Evolutionary conservation across 202 grass and related monocot species (phyloP), one percentile per base, ranked within the genome.

Genomic region (Setaria viridis): DNA sequence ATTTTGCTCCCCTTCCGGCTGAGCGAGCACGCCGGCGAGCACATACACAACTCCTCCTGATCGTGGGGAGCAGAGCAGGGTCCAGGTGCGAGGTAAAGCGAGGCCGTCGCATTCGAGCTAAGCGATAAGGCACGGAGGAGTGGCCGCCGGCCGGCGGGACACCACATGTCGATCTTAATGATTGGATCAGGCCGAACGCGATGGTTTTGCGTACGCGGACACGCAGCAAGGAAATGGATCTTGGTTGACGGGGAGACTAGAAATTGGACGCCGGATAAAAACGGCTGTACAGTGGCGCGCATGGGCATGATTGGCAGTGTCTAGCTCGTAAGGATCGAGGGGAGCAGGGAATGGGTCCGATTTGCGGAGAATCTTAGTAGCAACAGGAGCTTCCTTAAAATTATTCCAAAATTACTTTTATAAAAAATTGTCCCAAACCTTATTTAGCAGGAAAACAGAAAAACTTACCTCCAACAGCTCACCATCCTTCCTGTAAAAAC

Each of bases 21-120:
- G 15, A 67, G 64, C 3, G 42, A 73, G 30, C 51, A 70, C 72
- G 51, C 49, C 85, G 62, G 78, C 78, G 46, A 48, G 20, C 50
- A 20, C 78, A 70, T 74, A 70, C 35, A 10, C 35, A 67, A 35
- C 20, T 46, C 41, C 25, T 34, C 11, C 41, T 76, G 62, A 70
- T 69, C 85, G 37, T 55, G 51, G 32, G 54, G 57, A 62, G 49
- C 13, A 15, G 16, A 51, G 30, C 60, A 60, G 7, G 70, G 78
- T 21, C 10, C 6, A 34, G 11, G 0, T 42, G 58, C 57, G 47
- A 68, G 1, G 12, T 30, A 46, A 87, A 83, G 80, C 74, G 17
- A 58, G 34, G 33, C 33, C 11, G 62, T 85, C 82, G 53, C 77
- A 20, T 4, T 85, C 87, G 68, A 51, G 33, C 19, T 1, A 35